Percentiles rank a stretch among this genome's conserved stretches.
These are phyloP conservation scores for Euphrasia arctica DNA, from an alignment of 305 asterid species.

Conservation along the genomic window DNA sequence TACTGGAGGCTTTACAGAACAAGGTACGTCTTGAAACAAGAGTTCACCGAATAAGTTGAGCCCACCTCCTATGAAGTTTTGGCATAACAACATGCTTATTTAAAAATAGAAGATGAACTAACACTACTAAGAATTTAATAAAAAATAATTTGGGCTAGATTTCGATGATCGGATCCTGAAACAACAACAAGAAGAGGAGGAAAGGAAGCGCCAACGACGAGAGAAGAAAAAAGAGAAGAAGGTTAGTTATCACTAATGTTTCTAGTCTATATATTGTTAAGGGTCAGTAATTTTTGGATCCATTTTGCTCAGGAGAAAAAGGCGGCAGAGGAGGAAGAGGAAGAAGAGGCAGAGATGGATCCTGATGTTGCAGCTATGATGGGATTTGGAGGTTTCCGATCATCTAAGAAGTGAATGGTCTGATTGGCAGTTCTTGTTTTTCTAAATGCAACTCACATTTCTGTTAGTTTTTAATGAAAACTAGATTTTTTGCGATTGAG, in stretches of 20 bases:
- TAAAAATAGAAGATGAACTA: not conserved
- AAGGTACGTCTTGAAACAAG: constrained; percentile 45
- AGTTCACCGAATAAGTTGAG: constrained; percentile 14
- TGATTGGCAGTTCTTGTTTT: not conserved
- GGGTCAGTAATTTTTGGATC: constrained; percentile 8
- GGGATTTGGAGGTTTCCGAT: constrained; percentile 94
- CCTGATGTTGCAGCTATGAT: constrained; percentile 90
- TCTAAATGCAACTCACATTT: too few species aligned
- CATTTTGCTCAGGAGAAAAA: constrained; percentile 63
- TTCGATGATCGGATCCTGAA: constrained; percentile 85
- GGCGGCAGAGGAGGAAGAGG: constrained; percentile 32
- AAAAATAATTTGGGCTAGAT: constrained; percentile 34
- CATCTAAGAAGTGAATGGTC: constrained; percentile 79
- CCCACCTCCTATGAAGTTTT: not conserved
- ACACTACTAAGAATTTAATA: not conserved
- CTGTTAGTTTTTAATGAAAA: too few species aligned
- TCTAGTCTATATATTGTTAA: not conserved
- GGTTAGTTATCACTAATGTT: constrained; percentile 35
- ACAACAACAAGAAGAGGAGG: constrained; percentile 97
- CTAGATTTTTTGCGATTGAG: too few species aligned
- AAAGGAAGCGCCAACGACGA: constrained; percentile 79
- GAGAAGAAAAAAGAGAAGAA: constrained; percentile 99
- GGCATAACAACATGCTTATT: not conserved
- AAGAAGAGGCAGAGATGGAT: constrained; percentile 88
- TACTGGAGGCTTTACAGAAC: constrained; percentile 78